Conservation (phyloP, 768 basidiomycete genomes). For the Tricholoma saponaceum region DNA sequence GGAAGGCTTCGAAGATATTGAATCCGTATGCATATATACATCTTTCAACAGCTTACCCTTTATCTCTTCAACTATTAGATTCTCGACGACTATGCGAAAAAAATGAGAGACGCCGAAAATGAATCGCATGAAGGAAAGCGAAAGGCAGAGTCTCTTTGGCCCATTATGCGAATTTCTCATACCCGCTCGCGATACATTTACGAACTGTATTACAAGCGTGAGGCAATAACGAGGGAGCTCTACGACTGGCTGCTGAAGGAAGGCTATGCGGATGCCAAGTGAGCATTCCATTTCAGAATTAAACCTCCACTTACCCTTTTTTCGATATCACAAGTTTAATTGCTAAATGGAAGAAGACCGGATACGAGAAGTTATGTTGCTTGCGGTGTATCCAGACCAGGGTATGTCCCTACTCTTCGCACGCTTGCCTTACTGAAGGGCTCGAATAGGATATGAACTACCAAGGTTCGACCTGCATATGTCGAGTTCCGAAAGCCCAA, state of each 20-base stretch:
- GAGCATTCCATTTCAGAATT: constrained; percentile 27
- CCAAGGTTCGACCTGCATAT: constrained; percentile 96
- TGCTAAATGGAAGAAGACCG: constrained; percentile 99
- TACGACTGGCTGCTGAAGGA: constrained; percentile 99
- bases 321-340: constrained; percentile 58
- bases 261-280: constrained; percentile 97
- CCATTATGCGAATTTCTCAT: constrained; percentile 98
- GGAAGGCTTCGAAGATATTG: constrained; percentile 95
- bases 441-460: constrained; percentile 92
- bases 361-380: constrained; percentile 98
- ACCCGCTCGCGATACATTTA: constrained; percentile 96
- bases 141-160: constrained; percentile 90
- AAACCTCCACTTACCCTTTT: constrained; percentile 6
- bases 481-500: constrained; percentile 93
- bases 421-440: not conserved
- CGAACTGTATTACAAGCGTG: constrained; percentile 97
- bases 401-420: constrained; percentile 34
- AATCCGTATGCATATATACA: constrained; percentile 46
- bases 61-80: constrained; percentile 44
- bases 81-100: constrained; percentile 97
- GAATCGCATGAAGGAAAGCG: constrained; percentile 98
- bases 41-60: not conserved
- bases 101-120: constrained; percentile 99
- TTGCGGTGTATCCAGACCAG: constrained; percentile 93
- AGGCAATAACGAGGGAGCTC: constrained; percentile 87